These are phyloP conservation scores for Salix koriyanagi DNA, from an alignment of 345 rosid genomes.

Conservation along the genomic window DNA sequence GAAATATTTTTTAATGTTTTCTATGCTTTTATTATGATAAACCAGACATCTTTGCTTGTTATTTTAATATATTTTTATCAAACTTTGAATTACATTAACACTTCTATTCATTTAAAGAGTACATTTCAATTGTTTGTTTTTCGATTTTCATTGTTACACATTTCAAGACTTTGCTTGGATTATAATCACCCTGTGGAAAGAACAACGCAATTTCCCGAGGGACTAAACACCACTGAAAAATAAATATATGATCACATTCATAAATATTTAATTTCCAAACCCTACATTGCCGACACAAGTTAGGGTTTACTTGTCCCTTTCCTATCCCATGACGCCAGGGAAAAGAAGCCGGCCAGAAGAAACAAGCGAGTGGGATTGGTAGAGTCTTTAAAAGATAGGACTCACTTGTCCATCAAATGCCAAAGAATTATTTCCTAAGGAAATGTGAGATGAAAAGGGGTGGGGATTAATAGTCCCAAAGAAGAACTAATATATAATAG, in stretches of 20 bases:
- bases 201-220: not conserved
- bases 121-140: too few relatives aligned
- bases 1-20: too few relatives aligned
- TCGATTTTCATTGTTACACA: not conserved
- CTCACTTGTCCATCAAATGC: conserved; percentile 30
- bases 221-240: not conserved
- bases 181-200: not conserved
- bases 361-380: conserved; percentile 1
- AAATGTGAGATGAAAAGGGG: not conserved
- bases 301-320: not conserved
- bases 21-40: too few relatives aligned
- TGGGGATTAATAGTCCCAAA: not conserved
- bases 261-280: too few relatives aligned
- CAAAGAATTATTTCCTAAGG: conserved; percentile 34
- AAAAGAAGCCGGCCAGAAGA: not conserved
- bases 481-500: not conserved
- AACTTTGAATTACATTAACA: too few relatives aligned
- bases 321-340: not conserved
- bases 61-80: too few relatives aligned
- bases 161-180: not conserved
- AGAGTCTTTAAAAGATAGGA: conserved; percentile 15
- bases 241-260: not conserved
- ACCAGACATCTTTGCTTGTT: too few relatives aligned
- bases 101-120: too few relatives aligned
- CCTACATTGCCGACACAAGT: not conserved